phyloP scores from a whole-genome alignment of 805 yeast genomes.

The Pichia phayaonensis region DNA sequence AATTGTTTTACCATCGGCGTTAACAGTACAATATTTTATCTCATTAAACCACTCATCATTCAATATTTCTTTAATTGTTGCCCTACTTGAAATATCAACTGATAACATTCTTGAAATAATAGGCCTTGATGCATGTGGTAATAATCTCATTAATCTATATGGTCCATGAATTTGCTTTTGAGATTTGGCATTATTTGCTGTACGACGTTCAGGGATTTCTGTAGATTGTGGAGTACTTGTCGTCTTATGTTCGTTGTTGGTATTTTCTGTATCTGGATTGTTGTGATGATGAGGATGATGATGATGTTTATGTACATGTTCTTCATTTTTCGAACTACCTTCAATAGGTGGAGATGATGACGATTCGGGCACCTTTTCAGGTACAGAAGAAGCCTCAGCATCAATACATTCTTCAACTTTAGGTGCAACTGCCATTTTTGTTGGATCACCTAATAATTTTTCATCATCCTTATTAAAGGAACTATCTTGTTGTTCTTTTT shows the following conservation, averaged over 20 bases:
- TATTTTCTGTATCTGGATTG: background rate
- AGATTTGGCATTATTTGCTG: conserved; percentile 26
- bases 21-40: conserved; percentile 54
- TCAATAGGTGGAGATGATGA: background rate
- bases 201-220: conserved; percentile 30
- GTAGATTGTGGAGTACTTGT: conserved; percentile 1
- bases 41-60: conserved; percentile 64
- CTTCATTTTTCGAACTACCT: background rate
- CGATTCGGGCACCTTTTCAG: background rate
- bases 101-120: conserved; percentile 58
- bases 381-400: background rate
- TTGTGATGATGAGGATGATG: conserved; percentile 14
- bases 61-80: conserved; percentile 57
- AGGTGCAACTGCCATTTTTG: conserved; percentile 14
- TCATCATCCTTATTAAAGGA: background rate
- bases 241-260: background rate
- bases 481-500: background rate
- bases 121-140: conserved; percentile 82
- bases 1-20: conserved; percentile 31
- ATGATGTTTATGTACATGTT: conserved; percentile 29
- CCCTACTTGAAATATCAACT: conserved; percentile 54
- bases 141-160: conserved; percentile 67
- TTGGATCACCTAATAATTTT: conserved; percentile 23
- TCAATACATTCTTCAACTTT: background rate
- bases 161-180: conserved; percentile 71